Conservation (phyloP, 495 filamentous ascomycete genomes). For the Neurospora sp. region DNA sequence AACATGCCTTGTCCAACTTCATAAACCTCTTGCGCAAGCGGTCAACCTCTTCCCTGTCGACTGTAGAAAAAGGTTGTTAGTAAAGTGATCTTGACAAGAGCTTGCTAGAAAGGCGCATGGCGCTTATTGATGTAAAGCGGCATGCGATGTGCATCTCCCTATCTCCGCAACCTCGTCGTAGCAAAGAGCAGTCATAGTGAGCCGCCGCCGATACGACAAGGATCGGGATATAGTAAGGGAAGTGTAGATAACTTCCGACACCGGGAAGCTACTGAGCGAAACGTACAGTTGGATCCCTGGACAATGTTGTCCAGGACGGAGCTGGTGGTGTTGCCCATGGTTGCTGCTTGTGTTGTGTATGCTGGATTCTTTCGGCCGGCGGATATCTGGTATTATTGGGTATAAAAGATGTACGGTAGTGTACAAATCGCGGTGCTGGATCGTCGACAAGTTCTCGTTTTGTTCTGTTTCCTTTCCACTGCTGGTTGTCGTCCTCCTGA, state of each 20-base stretch:
- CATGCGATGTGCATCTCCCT: neutral
- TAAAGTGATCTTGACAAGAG: neutral
- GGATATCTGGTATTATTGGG: neutral
- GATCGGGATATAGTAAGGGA: neutral
- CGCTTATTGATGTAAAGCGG: neutral
- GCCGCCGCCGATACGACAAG: neutral
- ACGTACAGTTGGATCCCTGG: constrained; percentile 83
- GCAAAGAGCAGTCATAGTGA: neutral
- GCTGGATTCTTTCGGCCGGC: neutral
- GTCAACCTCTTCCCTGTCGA: constrained; percentile 95
- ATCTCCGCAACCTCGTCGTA: neutral
- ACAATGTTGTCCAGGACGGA: constrained; percentile 91
- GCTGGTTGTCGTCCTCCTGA: neutral
- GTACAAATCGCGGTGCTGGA: neutral
- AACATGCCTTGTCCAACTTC: constrained; percentile 89
- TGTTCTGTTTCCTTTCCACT: neutral
- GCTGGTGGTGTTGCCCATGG: constrained; percentile 74
- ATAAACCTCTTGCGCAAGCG: constrained; percentile 93
- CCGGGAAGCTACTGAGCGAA: neutral
- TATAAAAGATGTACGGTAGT: neutral
- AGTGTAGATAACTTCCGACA: neutral
- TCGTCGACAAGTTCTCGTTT: neutral
- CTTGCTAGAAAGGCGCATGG: neutral
- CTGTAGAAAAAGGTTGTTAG: constrained; percentile 33
- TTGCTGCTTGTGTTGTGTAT: constrained; percentile 20